A percentile compares a stretch with the other conserved stretches of the same genome.
These are phyloP conservation scores for Pugionium dolabratum DNA, from an alignment of 345 rosid genomes.

Conservation along the genomic window DNA sequence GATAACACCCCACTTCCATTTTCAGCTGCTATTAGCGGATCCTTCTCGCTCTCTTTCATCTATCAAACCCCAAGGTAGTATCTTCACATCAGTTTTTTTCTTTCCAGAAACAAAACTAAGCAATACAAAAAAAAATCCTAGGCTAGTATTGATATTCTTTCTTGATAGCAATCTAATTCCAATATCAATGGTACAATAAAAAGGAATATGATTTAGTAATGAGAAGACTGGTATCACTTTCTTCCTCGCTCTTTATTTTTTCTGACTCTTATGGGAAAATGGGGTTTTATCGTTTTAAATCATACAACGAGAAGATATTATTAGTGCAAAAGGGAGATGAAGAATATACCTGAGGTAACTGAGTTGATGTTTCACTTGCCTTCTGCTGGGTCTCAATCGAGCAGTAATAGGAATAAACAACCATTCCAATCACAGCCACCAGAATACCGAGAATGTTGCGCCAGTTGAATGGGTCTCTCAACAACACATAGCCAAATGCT, in stretches of 20 bases:
- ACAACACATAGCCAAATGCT: conserved; percentile 93
- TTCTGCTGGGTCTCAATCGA: conserved; percentile 80
- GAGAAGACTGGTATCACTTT: background rate
- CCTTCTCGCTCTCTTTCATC: conserved; percentile 82
- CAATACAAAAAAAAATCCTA: too few species aligned
- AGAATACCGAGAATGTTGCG: conserved; percentile 91
- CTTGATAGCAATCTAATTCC: background rate
- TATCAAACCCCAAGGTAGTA: conserved; percentile 29
- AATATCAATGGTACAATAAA: background rate
- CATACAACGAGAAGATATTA: background rate
- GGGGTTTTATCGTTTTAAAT: background rate
- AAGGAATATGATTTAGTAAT: conserved; percentile 1
- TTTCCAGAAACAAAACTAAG: too few species aligned
- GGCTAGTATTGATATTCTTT: background rate
- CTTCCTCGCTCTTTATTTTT: background rate
- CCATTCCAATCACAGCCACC: conserved; percentile 94
- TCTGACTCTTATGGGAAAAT: background rate
- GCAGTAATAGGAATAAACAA: conserved; percentile 86
- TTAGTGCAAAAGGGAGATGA: background rate
- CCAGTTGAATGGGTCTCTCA: conserved; percentile 95
- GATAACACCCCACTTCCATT: conserved; percentile 66
- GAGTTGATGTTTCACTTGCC: conserved; percentile 61
- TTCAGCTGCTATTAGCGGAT: conserved; percentile 73
- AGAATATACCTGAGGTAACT: conserved; percentile 69
- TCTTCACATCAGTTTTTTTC: background rate